Percentiles rank a stretch among this genome's conserved stretches.
Conservation (phyloP, 2,329 filamentous ascomycete genomes). For the Fusarium bulbicola region DNA sequence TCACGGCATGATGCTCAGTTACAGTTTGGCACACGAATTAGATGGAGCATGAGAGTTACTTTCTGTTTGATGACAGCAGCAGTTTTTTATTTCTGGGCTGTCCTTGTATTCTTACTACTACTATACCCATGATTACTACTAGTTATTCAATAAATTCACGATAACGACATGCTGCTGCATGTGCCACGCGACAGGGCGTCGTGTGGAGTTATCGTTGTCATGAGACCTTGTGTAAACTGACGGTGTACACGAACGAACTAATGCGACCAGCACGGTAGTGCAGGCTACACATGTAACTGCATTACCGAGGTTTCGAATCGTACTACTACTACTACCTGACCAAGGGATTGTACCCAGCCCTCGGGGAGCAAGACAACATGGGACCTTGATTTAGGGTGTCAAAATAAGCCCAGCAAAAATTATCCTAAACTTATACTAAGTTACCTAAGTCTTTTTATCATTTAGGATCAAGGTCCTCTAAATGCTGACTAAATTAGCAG, state of each 20-base stretch:
- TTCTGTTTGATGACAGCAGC: slow-evolving; percentile 12
- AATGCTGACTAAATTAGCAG: background rate
- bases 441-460: background rate
- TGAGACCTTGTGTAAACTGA: slow-evolving; percentile 27
- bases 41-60: slow-evolving; percentile 12
- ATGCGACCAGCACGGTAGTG: slow-evolving; percentile 15
- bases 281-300: background rate
- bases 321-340: background rate
- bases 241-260: slow-evolving; percentile 29
- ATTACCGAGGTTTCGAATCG: background rate
- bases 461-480: background rate
- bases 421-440: background rate
- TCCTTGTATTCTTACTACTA: slow-evolving; percentile 8
- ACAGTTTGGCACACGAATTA: slow-evolving; percentile 14
- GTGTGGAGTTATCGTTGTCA: slow-evolving; percentile 31
- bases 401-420: background rate
- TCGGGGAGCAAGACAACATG: background rate
- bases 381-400: background rate
- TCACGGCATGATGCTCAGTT: slow-evolving; percentile 10
- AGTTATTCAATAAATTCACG: background rate
- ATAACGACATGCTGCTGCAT: slow-evolving; percentile 8
- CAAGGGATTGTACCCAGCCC: background rate
- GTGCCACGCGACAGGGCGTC: slow-evolving; percentile 20
- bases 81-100: background rate
- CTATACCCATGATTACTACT: slow-evolving; percentile 18